Evolutionary conservation across 257 asterid genomes (phyloP), one percentile per base, ranked within the genome.

Genomic region (Mentha longifolia): DNA sequence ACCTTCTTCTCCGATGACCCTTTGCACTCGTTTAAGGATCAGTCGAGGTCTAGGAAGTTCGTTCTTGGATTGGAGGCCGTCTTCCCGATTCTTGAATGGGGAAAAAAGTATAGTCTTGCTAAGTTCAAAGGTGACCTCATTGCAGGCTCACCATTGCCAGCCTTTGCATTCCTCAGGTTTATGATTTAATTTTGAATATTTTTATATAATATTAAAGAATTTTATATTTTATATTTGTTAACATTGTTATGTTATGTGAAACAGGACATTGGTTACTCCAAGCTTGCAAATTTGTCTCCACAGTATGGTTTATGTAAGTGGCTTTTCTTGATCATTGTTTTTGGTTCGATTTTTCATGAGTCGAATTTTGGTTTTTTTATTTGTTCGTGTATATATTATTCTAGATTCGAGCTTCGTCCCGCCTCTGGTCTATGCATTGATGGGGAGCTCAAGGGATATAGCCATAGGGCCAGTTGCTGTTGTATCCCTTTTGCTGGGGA

Each of bases 381-480:
- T 35, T 9, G 39, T 35, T 35, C 8, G 2, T 42, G 47, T 42
- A 1, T 8, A 42, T 39, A 39, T 39, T 39, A 9, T 39, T 65
- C 76, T 22, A 93, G 98, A 93, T 68, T 84, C 93, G 30, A 93
- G 98, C 78, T 91, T 91, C 42, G 95, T 93, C 67, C 96, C 98
- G 0, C 98, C 97, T 22, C 63, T 93, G 80, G 61, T 89, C 25
- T 93, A 93, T 51, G 91, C 98, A 5, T 72, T 87, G 72, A 85
- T 93, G 93, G 98, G 98, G 41, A 93, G 98, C 83, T 93, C 97
- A 0, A 84, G 94, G 60, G 96, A 93, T 75, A 86, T 93, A 58
- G 98, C 96, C 22, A 89, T 93, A 39, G 97, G 97, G 22, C 98
- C 97, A 1, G 98, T 93, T 39, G 95, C 96, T 51, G 96, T 91